phyloP scores from a whole-genome alignment of 2,329 filamentous ascomycete species.

The Rhytidhysteron rufulum region DNA sequence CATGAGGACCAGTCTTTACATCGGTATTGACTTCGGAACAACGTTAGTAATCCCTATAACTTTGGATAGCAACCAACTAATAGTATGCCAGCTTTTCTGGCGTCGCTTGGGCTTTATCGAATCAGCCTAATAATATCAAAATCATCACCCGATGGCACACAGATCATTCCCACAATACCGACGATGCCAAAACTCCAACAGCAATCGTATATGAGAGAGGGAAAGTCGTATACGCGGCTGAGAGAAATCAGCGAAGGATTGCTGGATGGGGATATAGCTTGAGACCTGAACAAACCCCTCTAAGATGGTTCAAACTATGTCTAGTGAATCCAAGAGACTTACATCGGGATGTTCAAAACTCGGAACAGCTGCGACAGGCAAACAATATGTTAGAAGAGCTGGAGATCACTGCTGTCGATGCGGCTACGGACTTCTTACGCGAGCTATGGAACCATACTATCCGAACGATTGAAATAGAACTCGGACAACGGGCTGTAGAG shows the following conservation, averaged over 20 bases:
- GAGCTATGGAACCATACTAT: slow-evolving; percentile 7
- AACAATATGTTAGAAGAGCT: slow-evolving; percentile 3
- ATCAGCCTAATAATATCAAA: not conserved
- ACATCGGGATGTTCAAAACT: not conserved
- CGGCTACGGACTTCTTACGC: slow-evolving; percentile 7
- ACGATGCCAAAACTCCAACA: slow-evolving; percentile 8
- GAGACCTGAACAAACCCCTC: slow-evolving; percentile 1
- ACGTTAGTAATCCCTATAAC: too few relatives aligned
- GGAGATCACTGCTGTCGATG: slow-evolving; percentile 4
- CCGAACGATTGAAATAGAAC: slow-evolving; percentile 1
- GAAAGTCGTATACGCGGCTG: too few relatives aligned
- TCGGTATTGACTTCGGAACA: slow-evolving; percentile 12
- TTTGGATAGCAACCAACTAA: too few relatives aligned
- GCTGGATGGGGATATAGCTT: slow-evolving; percentile 12
- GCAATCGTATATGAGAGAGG: slow-evolving; percentile 7
- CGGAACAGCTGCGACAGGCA: slow-evolving; percentile 1
- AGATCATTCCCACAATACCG: not conserved
- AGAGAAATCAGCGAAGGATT: too few relatives aligned
- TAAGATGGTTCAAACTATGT: slow-evolving; percentile 12
- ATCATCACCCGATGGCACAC: slow-evolving; percentile 5
- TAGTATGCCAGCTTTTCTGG: not conserved
- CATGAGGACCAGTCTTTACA: too few relatives aligned
- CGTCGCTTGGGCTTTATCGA: not conserved
- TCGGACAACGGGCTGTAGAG: not conserved
- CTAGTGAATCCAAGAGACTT: slow-evolving; percentile 5